Evolutionary conservation across 2,329 filamentous ascomycete genomes (phyloP), one percentile per base, ranked within the genome.

Genomic region (Stromatinia cepivora): DNA sequence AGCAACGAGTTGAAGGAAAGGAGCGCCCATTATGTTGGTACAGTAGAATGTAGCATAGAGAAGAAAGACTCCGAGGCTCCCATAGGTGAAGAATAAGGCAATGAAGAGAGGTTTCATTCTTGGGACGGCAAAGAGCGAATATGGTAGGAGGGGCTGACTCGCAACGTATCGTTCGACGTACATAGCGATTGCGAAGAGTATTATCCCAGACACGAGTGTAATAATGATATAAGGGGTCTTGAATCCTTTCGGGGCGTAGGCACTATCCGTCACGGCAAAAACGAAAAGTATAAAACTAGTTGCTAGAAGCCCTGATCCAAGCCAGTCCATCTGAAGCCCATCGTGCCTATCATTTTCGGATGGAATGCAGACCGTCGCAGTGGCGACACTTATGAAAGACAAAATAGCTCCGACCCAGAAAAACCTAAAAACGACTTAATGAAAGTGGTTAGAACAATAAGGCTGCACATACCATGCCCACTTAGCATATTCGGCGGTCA

Each of bases 161-260:
- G 90, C 86, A 0, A 92, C 84, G 87, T 89, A 92, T 0, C 88
- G 88, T 80, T 94, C 90, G 2, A 93, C 82, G 71, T 92, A 93
- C 7, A 90, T 81, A 22, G 90, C 87, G 0, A 80, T 79, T 1
- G 77, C 80, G 1, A 94, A 81, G 17, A 89, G 79, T 0, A 91
- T 65, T 9, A 85, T 78, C 0, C 91, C 91, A 1, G 90, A 52
- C 4, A 87, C 79, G 56, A 94, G 84, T 0, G 87, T 87, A 15
- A 88, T 81, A 46, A 85, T 85, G 36, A 94, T 88, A 73, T 92
- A 92, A 0, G 89, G 88, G 0, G 89, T 91, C 13, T 78, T 81
- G 90, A 91, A 94, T 0, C 89, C 87, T 2, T 87, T 76, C 0
- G 87, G 84, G 0, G 90, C 90, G 77, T 91, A 87, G 0, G 87